These are phyloP conservation scores for Ceratobasidium sp. DNA, from an alignment of 1,284 basidiomycete species.

Conservation along the genomic window DNA sequence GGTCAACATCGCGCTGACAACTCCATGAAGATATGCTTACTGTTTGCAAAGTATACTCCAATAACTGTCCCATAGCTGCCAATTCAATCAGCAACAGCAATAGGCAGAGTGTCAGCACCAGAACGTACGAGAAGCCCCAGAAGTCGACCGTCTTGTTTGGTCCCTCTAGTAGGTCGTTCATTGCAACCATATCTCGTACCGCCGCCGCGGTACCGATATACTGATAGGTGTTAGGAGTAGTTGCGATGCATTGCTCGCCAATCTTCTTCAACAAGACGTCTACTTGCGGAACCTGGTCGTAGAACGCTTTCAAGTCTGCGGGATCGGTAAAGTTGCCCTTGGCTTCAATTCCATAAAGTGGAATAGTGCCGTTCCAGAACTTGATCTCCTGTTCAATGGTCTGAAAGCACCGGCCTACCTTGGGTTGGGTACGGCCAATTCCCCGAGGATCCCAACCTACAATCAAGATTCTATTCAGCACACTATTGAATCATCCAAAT, in stretches of 20 bases:
- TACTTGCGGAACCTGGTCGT: not conserved
- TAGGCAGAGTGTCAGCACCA: not conserved
- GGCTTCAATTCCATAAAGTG: not conserved
- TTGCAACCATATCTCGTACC: constrained; percentile 42
- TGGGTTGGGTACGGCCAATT: constrained; percentile 23
- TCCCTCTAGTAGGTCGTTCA: constrained; percentile 39
- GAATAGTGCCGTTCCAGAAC: constrained; percentile 39
- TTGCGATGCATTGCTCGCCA: constrained; percentile 25
- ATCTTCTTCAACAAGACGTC: constrained; percentile 23
- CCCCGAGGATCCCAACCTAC: constrained; percentile 47
- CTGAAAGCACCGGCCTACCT: constrained; percentile 31
- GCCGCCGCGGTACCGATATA: constrained; percentile 43
- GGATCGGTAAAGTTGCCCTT: not conserved
- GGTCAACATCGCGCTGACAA: not conserved
- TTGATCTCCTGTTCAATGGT: constrained; percentile 3
- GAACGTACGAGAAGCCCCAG: constrained; percentile 28
- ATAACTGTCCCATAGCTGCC: constrained; percentile 49
- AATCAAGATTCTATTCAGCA: not conserved
- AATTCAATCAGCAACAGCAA: not conserved
- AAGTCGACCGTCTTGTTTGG: constrained; percentile 20
- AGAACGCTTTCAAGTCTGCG: no score
- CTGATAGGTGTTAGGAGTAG: constrained; percentile 22
- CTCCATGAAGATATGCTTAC: constrained; percentile 5
- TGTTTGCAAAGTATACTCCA: constrained; percentile 43
- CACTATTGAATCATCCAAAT: not conserved